Evolutionary conservation across 768 basidiomycete species (phyloP).

Genomic region (Pulveroboletus sp.): DNA sequence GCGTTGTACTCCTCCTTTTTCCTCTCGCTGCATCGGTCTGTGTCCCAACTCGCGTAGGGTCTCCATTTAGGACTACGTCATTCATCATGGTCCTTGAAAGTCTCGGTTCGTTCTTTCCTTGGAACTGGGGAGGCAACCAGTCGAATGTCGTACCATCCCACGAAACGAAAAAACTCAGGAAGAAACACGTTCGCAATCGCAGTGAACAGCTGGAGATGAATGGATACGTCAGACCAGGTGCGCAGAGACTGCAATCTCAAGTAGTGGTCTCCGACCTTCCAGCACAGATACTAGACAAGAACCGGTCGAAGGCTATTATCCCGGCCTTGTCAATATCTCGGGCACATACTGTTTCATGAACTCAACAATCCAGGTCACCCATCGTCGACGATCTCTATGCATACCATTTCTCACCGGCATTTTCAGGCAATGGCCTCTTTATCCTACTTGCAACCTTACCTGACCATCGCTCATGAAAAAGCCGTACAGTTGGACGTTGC

Average conservation of each 20-base stretch:
- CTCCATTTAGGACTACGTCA: slow-evolving; percentile 25
- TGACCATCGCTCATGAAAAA: slow-evolving; percentile 67
- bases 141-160: slow-evolving; percentile 20
- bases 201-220: slow-evolving; percentile 53
- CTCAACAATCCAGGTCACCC: slow-evolving; percentile 79
- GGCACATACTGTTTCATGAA: slow-evolving; percentile 99
- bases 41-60: slow-evolving; percentile 28
- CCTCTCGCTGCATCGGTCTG: slow-evolving; percentile 33
- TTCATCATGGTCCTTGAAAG: slow-evolving; percentile 54
- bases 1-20: slow-evolving; percentile 47
- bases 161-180: slow-evolving; percentile 43
- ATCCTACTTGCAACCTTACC: slow-evolving; percentile 73
- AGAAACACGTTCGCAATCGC: slow-evolving; percentile 48
- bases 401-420: slow-evolving; percentile 13
- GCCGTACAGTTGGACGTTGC: slow-evolving; percentile 79
- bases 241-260: slow-evolving; percentile 1
- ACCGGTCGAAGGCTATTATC: slow-evolving; percentile 51
- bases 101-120: slow-evolving; percentile 51
- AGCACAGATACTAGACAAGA: slow-evolving; percentile 24
- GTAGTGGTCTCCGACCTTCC: background rate
- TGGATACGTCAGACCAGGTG: slow-evolving; percentile 30
- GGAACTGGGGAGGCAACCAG: slow-evolving; percentile 51
- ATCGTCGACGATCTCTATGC: background rate
- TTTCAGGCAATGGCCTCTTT: slow-evolving; percentile 83
- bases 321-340: slow-evolving; percentile 92